Evolutionary conservation across 106 monocot genomes (phyloP).

Genomic region (Ottelia alismoides): DNA sequence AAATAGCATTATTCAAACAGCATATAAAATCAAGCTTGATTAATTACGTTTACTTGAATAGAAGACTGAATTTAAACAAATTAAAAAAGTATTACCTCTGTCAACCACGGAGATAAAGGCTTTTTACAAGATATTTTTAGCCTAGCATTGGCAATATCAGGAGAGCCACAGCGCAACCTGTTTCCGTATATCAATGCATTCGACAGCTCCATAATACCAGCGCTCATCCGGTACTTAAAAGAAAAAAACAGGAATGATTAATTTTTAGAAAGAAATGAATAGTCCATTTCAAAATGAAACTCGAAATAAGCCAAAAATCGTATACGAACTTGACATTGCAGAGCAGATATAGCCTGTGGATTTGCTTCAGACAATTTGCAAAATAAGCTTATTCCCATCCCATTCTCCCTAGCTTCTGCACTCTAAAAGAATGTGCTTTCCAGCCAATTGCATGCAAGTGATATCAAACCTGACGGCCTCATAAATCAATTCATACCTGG

Average conservation of each 20-base stretch:
- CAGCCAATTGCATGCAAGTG: neutral
- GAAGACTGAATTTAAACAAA: no score
- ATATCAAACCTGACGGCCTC: neutral
- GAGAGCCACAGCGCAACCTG: constrained; percentile 81
- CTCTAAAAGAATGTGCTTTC: constrained; percentile 36
- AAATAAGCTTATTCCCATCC: constrained; percentile 85
- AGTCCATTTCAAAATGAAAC: neutral
- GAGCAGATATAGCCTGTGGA: constrained; percentile 86
- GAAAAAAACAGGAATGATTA: constrained; percentile 5
- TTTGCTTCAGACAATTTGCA: constrained; percentile 96
- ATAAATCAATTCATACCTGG: constrained; percentile 37
- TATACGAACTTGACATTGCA: constrained; percentile 79
- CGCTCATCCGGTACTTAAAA: constrained; percentile 89
- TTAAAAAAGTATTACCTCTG: no score
- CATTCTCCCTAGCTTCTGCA: constrained; percentile 81
- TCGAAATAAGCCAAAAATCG: neutral
- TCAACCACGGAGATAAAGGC: no score
- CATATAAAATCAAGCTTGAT: no score
- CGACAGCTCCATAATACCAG: constrained; percentile 93
- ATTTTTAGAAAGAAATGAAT: neutral
- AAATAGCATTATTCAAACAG: no score
- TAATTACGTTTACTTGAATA: no score
- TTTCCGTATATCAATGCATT: constrained; percentile 91
- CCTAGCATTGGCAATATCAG: constrained; percentile 70
- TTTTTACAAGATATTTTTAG: constrained; percentile 57